A percentile compares a stretch with the other conserved stretches of the same genome.
Evolutionary conservation across 192 early-diverging fungal genomes (phyloP).

Genomic region (Phycomyces nitens): DNA sequence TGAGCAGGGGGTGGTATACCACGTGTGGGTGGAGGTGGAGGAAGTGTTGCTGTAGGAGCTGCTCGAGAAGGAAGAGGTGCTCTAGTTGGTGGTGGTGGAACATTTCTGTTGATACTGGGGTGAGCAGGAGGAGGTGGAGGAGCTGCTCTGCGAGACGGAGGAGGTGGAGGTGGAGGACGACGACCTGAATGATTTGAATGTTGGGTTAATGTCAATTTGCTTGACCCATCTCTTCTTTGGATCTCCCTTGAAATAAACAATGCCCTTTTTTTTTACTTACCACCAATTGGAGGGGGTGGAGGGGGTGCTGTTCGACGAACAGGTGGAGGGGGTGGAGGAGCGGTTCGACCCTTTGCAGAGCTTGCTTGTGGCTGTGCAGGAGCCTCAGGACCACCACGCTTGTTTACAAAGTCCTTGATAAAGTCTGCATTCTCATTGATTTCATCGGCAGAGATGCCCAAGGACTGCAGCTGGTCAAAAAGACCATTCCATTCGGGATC

Average conservation of each 20-base stretch:
- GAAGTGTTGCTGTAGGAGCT: background rate
- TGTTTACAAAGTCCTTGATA: constrained; percentile 64
- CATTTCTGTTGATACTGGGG: background rate
- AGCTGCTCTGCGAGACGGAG: background rate
- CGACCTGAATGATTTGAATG: constrained; percentile 19
- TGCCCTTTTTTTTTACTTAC: too few relatives aligned
- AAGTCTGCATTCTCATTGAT: constrained; percentile 65
- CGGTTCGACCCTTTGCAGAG: background rate
- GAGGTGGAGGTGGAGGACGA: constrained; percentile 10
- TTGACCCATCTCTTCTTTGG: constrained; percentile 1
- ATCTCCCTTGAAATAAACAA: background rate
- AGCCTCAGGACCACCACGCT: constrained; percentile 51
- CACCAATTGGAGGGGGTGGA: constrained; percentile 25
- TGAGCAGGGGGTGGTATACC: too few relatives aligned
- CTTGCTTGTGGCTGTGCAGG: constrained; percentile 24
- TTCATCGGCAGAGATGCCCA: constrained; percentile 60
- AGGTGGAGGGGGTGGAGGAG: constrained; percentile 42
- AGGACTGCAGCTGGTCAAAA: constrained; percentile 63
- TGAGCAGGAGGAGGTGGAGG: constrained; percentile 1
- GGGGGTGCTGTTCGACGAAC: constrained; percentile 29
- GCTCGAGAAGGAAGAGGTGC: background rate
- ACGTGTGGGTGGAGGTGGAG: constrained; percentile 11
- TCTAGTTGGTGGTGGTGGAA: constrained; percentile 1
- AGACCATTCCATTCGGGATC: constrained; percentile 68
- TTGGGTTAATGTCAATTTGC: constrained; percentile 33